Evolutionary conservation across 441 rosid species (phyloP), one percentile per base, ranked within the genome.

Genomic region (Jatropha multifida): DNA sequence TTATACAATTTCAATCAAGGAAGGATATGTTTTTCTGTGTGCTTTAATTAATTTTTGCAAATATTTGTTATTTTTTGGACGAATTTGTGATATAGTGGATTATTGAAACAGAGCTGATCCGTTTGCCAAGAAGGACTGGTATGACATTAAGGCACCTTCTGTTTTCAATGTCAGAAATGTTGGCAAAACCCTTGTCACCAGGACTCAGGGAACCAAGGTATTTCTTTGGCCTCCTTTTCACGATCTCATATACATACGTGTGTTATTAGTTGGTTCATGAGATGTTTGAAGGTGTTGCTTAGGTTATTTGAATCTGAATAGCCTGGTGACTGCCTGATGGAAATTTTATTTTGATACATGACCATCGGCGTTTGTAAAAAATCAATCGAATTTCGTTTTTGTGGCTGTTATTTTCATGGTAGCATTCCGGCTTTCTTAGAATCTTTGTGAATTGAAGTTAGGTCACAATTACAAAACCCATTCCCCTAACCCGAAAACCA

Each of bases 161-260:
- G 84, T 83, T 32, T 93, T 92, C 83, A 79, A 44, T 9, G 60
- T 56, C 38, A 88, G 85, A 73, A 89, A 87, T 80, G 91, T 92
- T 8, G 98, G 98, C 9, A 93, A 90, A 78, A 94, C 98, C 2
- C 92, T 92, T 51, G 96, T 94, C 37, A 81, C 94, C 61, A 90
- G 98, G 69, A 94, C 98, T 17, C 98, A 94, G 87, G 98, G 98
- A 52, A 92, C 98, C 66, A 94, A 94, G 97, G 98, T 93, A 61
- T 62, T 20, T 15, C 18, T n/a, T n/a, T 14, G 5, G 32, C 51
- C 20, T 42, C 10, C 17, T 23, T 18, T 5, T 23, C 13, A 32
- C 14, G 0, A 7, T 59, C 13, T 38, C 6, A 17, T 38, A n/a
- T 49, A 0, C 9, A 3, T 7, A n/a, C 10, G 8, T 6, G 2